Evolutionary conservation across 2,329 filamentous ascomycete genomes (phyloP).

Genomic region (Botryotinia narcissicola): DNA sequence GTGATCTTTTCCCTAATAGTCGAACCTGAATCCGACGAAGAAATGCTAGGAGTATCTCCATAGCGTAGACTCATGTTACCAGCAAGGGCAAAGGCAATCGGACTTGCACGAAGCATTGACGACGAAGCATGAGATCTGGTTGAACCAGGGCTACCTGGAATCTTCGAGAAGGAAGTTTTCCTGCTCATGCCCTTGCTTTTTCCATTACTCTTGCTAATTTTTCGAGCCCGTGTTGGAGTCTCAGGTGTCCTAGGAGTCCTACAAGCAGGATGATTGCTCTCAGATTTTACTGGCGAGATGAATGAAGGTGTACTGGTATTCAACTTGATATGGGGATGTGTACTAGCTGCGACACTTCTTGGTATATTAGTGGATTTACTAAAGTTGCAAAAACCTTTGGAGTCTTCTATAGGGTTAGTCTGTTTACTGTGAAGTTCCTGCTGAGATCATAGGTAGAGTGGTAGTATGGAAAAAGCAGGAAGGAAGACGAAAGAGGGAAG

Average conservation of each 20-base stretch:
- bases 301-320: not conserved
- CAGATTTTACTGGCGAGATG: not conserved
- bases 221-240: too few relatives aligned
- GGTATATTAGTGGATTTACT: not conserved
- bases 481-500: rapidly evolving
- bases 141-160: not conserved
- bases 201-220: rapidly evolving
- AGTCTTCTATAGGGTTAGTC: not conserved
- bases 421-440: too few relatives aligned
- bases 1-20: not conserved
- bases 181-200: rapidly evolving
- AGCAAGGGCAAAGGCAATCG: not conserved
- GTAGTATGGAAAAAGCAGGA: rapidly evolving
- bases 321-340: not conserved
- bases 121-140: not conserved
- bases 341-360: not conserved
- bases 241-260: not conserved
- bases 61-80: rapidly evolving
- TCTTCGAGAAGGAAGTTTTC: not conserved
- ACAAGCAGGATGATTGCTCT: not conserved
- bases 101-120: not conserved
- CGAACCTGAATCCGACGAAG: not conserved
- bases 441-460: too few relatives aligned
- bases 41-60: too few relatives aligned
- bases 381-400: not conserved